Percentiles rank a stretch among this genome's conserved stretches.
Evolutionary conservation across 768 basidiomycete genomes (phyloP).

Genomic region (Pisolithus albus): DNA sequence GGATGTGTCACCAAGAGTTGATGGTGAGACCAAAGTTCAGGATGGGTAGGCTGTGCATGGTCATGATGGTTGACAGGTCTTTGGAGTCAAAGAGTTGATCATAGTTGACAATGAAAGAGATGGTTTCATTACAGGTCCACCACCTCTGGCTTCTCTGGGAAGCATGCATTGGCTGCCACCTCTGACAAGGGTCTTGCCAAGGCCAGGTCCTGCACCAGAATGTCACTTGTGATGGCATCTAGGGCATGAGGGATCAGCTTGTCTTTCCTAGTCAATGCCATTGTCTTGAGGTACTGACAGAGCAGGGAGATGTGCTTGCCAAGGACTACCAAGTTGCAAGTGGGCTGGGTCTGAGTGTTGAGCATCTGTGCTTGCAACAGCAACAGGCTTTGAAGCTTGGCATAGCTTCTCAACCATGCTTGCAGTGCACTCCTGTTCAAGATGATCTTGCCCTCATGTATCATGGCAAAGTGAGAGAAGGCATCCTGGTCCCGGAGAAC

Average conservation of each 20-base stretch:
- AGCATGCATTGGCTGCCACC: neutral
- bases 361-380: neutral
- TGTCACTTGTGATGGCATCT: slow-evolving; percentile 15
- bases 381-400: neutral
- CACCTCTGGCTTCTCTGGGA: too few relatives aligned
- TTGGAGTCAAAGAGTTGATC: too few relatives aligned
- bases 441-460: too few relatives aligned
- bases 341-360: neutral
- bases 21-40: too few relatives aligned
- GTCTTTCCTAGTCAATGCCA: neutral
- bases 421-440: neutral
- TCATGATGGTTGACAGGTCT: too few relatives aligned
- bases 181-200: slow-evolving; percentile 15
- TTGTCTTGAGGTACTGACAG: neutral
- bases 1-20: too few relatives aligned
- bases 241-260: slow-evolving; percentile 24
- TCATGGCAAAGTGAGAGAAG: too few relatives aligned
- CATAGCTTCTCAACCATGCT: neutral
- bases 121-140: too few relatives aligned
- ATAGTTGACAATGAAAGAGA: too few relatives aligned
- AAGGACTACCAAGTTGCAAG: neutral
- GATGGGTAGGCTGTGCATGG: too few relatives aligned
- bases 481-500: too few relatives aligned
- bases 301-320: neutral
- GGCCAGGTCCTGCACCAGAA: slow-evolving; percentile 22